Evolutionary conservation across 345 rosid genomes (phyloP), one percentile per base, ranked within the genome.

Genomic region (Anastatica hierochuntica): DNA sequence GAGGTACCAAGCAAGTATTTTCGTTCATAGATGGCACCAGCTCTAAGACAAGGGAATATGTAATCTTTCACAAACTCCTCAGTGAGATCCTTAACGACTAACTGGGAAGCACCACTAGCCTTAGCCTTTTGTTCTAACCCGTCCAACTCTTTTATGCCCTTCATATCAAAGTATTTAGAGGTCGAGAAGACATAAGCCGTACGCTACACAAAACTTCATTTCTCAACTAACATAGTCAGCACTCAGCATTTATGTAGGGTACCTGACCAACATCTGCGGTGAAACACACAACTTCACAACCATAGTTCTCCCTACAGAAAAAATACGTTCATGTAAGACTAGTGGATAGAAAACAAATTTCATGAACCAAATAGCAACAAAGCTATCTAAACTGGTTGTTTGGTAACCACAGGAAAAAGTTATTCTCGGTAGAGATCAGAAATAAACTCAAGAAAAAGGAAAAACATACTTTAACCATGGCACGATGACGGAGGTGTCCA

Each of bases 221-320:
- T 43, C 20, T 35, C 13, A 14, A 36, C 37, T 35, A 44, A 59
- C 53, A 30, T 0, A 37, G 51, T 38, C 42, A 34, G n/a, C n/a
- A n/a, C n/a, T 0, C 23, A 55, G 26, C 35, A n/a, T 3, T 13
- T 13, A 15, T 44, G 7, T 53, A 34, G 49, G 71, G 56, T 81
- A 88, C 98, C 76, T 92, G 98, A 44, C 97, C 98, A 74, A 92
- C 98, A 62, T 92, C 97, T 0, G 95, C 97, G 6, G 98, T 92
- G 74, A 92, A 92, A 78, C 98, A 92, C 55, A 92, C 98, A 73
- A 92, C 98, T 73, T 92, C 97, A 54, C 97, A 92, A n/a, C 94
- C 94, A 69, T 92, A 92, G 49, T 85, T 92, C 74, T 88, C 96
- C 74, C 96, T 92, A 68, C 16, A 27, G 34, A 43, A 35, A 14